Percentiles rank a stretch among this genome's conserved stretches.
These are phyloP conservation scores for Daldinia vernicosa DNA, from an alignment of 495 filamentous ascomycete genomes.

Conservation along the genomic window DNA sequence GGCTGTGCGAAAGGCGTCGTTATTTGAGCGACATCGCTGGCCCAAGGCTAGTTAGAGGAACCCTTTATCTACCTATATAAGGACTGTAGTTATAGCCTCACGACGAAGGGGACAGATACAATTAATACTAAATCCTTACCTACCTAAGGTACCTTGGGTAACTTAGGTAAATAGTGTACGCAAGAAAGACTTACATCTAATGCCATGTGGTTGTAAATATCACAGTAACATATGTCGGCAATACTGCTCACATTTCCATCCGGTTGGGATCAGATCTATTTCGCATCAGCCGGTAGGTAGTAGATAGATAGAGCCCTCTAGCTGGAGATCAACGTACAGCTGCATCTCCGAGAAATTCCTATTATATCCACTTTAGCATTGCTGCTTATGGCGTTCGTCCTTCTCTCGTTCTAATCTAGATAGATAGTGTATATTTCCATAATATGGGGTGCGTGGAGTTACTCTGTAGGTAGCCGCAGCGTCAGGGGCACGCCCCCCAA, in stretches of 20 bases:
- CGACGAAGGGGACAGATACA: neutral
- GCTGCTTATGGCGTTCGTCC: constrained; percentile 5
- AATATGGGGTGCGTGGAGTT: constrained; percentile 31
- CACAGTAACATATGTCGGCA: neutral
- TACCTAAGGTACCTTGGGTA: neutral
- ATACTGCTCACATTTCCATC: neutral
- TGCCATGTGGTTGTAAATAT: neutral
- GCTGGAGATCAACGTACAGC: neutral
- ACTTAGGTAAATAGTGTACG: too few relatives aligned
- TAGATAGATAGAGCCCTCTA: neutral
- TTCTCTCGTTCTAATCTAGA: constrained; percentile 1
- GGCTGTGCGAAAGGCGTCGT: neutral
- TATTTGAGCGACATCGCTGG: neutral
- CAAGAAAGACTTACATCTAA: neutral
- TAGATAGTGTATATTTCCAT: constrained; percentile 7
- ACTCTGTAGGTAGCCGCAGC: constrained; percentile 20
- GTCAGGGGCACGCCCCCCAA: constrained; percentile 20
- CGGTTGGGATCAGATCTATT: neutral
- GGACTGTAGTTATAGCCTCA: neutral
- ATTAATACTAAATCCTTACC: neutral
- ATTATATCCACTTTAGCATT: neutral
- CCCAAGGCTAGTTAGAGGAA: neutral
- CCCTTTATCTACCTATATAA: neutral
- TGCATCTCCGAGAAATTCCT: neutral
- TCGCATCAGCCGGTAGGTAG: neutral